These are phyloP conservation scores for Agrocybe praecox DNA, from an alignment of 768 basidiomycete genomes.

Conservation along the genomic window DNA sequence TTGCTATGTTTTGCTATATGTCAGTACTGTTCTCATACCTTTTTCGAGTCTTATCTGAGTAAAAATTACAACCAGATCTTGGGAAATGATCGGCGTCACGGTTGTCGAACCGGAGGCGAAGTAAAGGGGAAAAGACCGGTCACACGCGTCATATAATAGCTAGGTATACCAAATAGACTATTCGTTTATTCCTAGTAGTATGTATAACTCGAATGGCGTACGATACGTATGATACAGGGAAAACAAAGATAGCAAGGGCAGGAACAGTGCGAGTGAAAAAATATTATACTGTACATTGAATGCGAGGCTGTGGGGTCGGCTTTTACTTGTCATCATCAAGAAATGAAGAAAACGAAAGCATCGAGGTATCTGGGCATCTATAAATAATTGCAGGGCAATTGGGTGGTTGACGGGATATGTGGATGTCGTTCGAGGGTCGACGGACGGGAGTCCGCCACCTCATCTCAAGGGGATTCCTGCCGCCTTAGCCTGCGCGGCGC, in stretches of 20 bases:
- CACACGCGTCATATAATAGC: conserved; percentile 10
- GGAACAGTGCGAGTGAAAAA: not conserved
- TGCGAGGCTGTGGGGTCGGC: not conserved
- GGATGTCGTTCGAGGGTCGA: not conserved
- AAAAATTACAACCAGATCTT: not conserved
- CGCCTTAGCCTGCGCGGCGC: conserved; percentile 51
- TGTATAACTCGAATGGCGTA: not conserved
- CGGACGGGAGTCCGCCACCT: not conserved
- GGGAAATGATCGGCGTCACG: not conserved
- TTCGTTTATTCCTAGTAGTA: not conserved
- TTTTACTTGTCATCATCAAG: not conserved
- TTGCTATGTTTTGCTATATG: no score
- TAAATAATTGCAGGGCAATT: no score
- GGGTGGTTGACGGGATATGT: not conserved
- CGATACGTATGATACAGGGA: not conserved
- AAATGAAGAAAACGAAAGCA: not conserved
- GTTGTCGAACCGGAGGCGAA: not conserved
- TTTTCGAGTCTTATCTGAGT: no score
- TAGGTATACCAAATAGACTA: not conserved
- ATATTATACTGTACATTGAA: not conserved
- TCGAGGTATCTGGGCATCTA: no score
- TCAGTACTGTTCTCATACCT: no score
- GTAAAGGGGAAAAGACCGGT: not conserved
- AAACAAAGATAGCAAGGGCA: not conserved
- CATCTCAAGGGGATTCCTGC: conserved; percentile 25